These are phyloP conservation scores for Apophysomyces ossiformis DNA, from an alignment of 371 early-diverging fungal species.

Conservation along the genomic window DNA sequence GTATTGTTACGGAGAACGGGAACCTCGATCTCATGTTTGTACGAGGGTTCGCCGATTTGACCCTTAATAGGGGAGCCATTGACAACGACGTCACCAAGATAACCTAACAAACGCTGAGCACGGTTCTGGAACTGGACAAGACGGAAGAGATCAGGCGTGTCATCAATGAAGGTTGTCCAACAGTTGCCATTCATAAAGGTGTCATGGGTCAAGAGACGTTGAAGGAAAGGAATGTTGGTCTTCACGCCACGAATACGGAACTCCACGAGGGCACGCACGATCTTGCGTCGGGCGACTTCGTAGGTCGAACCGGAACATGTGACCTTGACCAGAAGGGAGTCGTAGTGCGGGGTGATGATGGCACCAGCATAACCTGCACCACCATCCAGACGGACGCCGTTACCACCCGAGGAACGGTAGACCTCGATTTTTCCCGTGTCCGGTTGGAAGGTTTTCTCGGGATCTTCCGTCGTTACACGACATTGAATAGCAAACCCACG, in stretches of 20 bases:
- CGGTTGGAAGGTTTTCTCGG: conserved; percentile 89
- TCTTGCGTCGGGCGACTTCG: conserved; percentile 87
- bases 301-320: conserved; percentile 87
- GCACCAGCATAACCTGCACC: conserved; percentile 90
- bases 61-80: conserved; percentile 94
- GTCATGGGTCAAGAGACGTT: conserved; percentile 80
- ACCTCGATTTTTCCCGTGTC: conserved; percentile 94
- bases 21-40: conserved; percentile 63
- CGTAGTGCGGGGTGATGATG: conserved; percentile 93
- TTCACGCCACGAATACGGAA: conserved; percentile 97
- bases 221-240: conserved; percentile 94
- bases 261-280: conserved; percentile 86
- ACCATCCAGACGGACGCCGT: conserved; percentile 93
- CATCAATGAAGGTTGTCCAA: conserved; percentile 98
- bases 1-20: conserved; percentile 57
- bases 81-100: conserved; percentile 89
- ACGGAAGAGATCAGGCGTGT: conserved; percentile 87
- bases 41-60: conserved; percentile 72
- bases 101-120: conserved; percentile 86
- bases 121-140: conserved; percentile 78
- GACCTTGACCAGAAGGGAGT: conserved; percentile 94
- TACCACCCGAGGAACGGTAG: conserved; percentile 87
- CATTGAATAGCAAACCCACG: conserved; percentile 94
- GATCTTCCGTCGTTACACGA: conserved; percentile 95
- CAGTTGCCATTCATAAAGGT: conserved; percentile 77